Base-by-base conservation (phyloP, 805 yeast species). In the Kregervanrija fluxuum region DNA sequence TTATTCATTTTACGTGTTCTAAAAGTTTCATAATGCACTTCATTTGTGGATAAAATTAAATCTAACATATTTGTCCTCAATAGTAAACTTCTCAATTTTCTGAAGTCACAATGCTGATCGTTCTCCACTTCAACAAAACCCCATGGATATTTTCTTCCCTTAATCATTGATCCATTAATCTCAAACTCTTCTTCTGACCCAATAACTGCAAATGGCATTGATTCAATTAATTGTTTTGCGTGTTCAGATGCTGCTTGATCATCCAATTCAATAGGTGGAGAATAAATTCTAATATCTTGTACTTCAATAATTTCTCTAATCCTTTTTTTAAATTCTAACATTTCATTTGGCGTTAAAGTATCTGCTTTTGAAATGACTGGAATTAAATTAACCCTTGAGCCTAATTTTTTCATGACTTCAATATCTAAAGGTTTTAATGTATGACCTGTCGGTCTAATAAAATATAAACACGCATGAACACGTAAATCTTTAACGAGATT, bases 331-430 rank as follows among this genome's bases (percentile, higher is more conserved):
- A 85, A 85, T 41, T 68, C 73, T 38, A 72, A 72, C 67, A 84
- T 73, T 60, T 85, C 95, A 46, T 66, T 69, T 17, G 82, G 82
- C 17, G 89, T 79, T 61, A 86, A 71, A 12, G 95, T 84, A 62
- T 87, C 95, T n/a, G 91, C 75, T 61, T 87, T 87, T 48, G 95
- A 87, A 61, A 90, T 85, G 35, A 90, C 79, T 1, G 96, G 97
- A 49, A 90, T 84, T 66, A 90, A 73, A 64, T 89, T 90, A 38
- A 85, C 95, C 53, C 95, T 74, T 11, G 82, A 71, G 35, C 87
- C 77, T 46, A 90, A 68, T 56, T 83, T 80, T 66, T 85, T 84
- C 96, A 90, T 87, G 35, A 85, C 81, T 62, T 80, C 88, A 51
- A 90, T 82, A 66, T 90, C 97, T 54, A 90, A 69, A 8, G 95